Base-by-base conservation (phyloP, 2,329 filamentous ascomycete genomes). In the Paraphaeosphaeria sporulosa region DNA sequence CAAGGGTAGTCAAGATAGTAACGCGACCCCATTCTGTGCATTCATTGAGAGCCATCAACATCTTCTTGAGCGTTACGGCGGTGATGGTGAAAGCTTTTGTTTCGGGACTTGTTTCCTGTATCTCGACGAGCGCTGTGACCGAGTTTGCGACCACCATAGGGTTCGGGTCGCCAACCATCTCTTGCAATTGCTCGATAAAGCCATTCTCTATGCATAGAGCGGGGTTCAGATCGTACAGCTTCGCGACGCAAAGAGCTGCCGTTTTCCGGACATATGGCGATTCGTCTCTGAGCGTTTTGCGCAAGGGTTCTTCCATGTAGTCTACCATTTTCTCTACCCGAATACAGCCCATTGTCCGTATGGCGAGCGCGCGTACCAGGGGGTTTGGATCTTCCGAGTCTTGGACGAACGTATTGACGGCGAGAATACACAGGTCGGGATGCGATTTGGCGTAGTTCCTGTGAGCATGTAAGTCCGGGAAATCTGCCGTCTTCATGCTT, bases 401-500 rank as follows among this genome's bases (percentile, higher is more conserved):
- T 85, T 99, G 95, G 6, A 98, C 95, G 74, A 99, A 99, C 15
- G 95, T 99, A 78, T 99, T 99, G 75, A 99, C 95, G 68, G 95
- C 95, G 70, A 99, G 89, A 81, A 99, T 99, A 79, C 95, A 99
- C 38, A 99, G 89, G 76, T 99, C 95, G 34, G 95, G 95, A 80
- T 99, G 95, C 67, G 94, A 97, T 84, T 99, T 99, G 72, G 95
- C 95, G 80, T 99, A 99, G 81, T 99, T 99, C 93, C 93, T 97
- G 32, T 15, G 34, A 5, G 30, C 15, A 17, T 23, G 60, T 71
- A 48, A 74, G 55, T 32, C 4, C 2, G 30, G 30, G n/a, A 17
- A 47, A 17, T 3, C 40, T 4, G 15, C 40, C 6, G 1, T 17
- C 15, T 9, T 38, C 53, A 51, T 50, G 48, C n/a, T 23, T 42